Evolutionary conservation across 768 basidiomycete species (phyloP).

Genomic region (Suillus subaureus): DNA sequence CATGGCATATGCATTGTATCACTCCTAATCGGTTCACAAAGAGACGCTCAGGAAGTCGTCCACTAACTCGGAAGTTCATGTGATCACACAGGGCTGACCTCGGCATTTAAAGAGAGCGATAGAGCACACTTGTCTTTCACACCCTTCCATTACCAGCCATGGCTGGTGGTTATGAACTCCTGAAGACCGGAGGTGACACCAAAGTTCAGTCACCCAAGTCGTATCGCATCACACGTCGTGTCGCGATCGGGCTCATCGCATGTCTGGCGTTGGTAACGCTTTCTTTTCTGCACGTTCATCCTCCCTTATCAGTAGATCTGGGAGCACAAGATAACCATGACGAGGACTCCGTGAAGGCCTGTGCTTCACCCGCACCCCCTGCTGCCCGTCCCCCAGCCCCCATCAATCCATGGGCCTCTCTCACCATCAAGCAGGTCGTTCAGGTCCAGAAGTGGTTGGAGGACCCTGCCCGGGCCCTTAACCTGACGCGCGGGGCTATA

Average conservation of each 20-base stretch:
- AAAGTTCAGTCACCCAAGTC: slow-evolving; percentile 5
- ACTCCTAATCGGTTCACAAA: not conserved
- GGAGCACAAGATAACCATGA: not conserved
- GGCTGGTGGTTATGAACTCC: slow-evolving; percentile 21
- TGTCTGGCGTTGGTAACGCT: slow-evolving; percentile 17
- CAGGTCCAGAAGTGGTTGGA: slow-evolving; percentile 50
- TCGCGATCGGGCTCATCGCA: slow-evolving; percentile 15
- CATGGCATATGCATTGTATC: not conserved
- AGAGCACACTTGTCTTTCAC: not conserved
- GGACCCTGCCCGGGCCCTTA: slow-evolving; percentile 43
- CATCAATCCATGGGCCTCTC: slow-evolving; percentile 54
- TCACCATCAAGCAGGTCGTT: slow-evolving; percentile 46
- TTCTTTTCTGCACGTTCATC: slow-evolving; percentile 13
- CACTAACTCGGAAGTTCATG: not conserved
- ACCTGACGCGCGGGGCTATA: slow-evolving; percentile 43
- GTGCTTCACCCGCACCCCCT: slow-evolving; percentile 33
- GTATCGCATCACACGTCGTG: slow-evolving; percentile 15
- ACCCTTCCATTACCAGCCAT: slow-evolving; percentile 15
- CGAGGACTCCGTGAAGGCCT: slow-evolving; percentile 32
- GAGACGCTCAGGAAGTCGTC: not conserved
- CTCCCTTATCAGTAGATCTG: slow-evolving; percentile 9
- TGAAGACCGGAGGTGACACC: slow-evolving; percentile 13
- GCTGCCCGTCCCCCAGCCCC: slow-evolving; percentile 44
- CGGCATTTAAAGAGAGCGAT: not conserved
- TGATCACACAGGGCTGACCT: not conserved